Base-by-base conservation (phyloP, 768 basidiomycete species). In the Hypholoma sublateritium region DNA sequence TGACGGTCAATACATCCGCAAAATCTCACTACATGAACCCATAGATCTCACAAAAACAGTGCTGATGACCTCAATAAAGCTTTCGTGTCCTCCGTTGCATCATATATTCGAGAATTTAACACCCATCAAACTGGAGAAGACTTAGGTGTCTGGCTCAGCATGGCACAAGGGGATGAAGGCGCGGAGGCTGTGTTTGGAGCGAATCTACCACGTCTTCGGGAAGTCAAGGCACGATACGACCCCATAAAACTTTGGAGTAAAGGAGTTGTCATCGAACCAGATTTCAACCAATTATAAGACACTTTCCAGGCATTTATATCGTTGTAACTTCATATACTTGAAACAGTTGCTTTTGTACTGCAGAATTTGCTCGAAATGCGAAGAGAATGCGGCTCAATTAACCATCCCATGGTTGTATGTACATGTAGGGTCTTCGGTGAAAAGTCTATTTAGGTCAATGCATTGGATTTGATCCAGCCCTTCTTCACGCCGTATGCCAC, bases 401-500 rank as follows among this genome's bases (percentile, higher is more conserved):
- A 7, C 25, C 25, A 28, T 28, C 25, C 25, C 25, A 28, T 28
- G 7, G 25, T 7, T 28, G 7, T 32, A 32, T 32, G 28, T 32
- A 6, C 28, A 32, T 5, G 5, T 9, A 7, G 28, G 28, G 28
- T 32, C 5, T 32, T 16, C 39, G 9, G 39, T 13, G 34, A n/a
- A 25, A 32, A 47, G 13, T 57, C 9, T 21, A 53, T 45, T 62
- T 22, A 65, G 37, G 53, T 60, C 48, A 68, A 56, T 22, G 36
- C 28, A 34, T 59, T 72, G 56, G 63, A 55, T 54, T 69, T 69
- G 37, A 91, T 71, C 89, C 89, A 91, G 12, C 86, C 82, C 62
- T 75, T 83, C 67, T 76, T 81, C 4, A 78, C 69, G 21, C 81
- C 89, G 62, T 87, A 83, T 24, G 68, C 77, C 49, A 89, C 74